phyloP scores from a whole-genome alignment of 495 filamentous ascomycete genomes.

The Aspergillus egyptiacus region DNA sequence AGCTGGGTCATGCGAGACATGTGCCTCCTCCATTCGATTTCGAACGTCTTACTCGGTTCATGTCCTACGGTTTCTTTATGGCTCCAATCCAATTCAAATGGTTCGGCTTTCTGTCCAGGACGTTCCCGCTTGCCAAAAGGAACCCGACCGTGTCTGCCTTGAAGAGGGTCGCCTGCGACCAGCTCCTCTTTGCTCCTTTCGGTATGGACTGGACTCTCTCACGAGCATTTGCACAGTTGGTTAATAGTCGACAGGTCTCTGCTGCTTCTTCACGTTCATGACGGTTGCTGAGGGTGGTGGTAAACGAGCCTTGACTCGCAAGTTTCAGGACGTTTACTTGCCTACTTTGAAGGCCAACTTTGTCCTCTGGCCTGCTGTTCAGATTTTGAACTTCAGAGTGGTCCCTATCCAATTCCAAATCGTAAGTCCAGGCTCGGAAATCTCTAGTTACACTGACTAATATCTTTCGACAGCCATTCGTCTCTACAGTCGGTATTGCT shows the following conservation, averaged over 20 bases:
- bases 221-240: background rate
- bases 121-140: conserved; percentile 78
- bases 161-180: conserved; percentile 88
- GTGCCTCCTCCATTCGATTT: conserved; percentile 88
- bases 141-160: conserved; percentile 68
- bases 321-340: conserved; percentile 89
- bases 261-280: conserved; percentile 92
- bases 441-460: background rate
- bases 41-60: conserved; percentile 85
- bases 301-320: conserved; percentile 67
- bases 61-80: conserved; percentile 94
- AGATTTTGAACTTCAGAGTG: conserved; percentile 93
- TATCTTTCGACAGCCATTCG: conserved; percentile 69
- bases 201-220: conserved; percentile 44
- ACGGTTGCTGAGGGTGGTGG: conserved; percentile 93
- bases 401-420: conserved; percentile 96
- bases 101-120: conserved; percentile 80
- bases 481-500: conserved; percentile 91
- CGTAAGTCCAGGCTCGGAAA: conserved; percentile 55
- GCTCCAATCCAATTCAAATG: conserved; percentile 95
- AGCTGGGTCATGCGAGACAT: conserved; percentile 60
- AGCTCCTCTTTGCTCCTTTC: conserved; percentile 90
- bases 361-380: conserved; percentile 91
- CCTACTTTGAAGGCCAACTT: conserved; percentile 95
- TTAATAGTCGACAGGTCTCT: conserved; percentile 55